These are phyloP conservation scores for Diplodia sapinea DNA, from an alignment of 2,329 filamentous ascomycete genomes.

Conservation along the genomic window DNA sequence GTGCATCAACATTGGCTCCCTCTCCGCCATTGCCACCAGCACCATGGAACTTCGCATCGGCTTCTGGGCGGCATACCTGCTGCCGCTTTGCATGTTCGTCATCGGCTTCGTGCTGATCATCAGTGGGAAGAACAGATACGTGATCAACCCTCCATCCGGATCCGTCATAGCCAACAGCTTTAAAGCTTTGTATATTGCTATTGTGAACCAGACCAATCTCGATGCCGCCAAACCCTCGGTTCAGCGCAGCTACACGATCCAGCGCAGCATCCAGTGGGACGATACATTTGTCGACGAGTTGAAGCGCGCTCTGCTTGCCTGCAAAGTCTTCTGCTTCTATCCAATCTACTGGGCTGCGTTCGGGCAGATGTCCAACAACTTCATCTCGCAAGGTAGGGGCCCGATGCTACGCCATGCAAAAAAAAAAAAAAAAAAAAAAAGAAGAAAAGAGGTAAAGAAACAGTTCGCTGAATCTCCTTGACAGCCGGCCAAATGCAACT, in stretches of 20 bases:
- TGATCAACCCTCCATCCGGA: conserved; percentile 34
- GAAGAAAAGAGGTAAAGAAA: not conserved
- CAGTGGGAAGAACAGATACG: conserved; percentile 36
- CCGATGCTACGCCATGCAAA: too few relatives aligned
- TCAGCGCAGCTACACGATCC: conserved; percentile 43
- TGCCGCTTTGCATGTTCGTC: conserved; percentile 68
- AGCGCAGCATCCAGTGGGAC: conserved; percentile 61
- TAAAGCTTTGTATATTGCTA: conserved; percentile 63
- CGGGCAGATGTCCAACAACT: conserved; percentile 56
- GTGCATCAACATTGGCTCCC: conserved; percentile 73
- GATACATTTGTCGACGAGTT: conserved; percentile 75
- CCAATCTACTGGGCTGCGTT: conserved; percentile 56
- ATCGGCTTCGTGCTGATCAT: conserved; percentile 64
- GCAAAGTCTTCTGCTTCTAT: conserved; percentile 68
- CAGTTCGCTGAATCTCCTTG: not conserved
- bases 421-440: not conserved
- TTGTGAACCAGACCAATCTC: conserved; percentile 55
- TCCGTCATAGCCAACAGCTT: conserved; percentile 51
- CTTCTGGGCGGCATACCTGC: conserved; percentile 69
- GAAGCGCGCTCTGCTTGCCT: conserved; percentile 68
- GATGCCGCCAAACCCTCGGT: conserved; percentile 68
- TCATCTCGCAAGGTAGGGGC: conserved; percentile 51
- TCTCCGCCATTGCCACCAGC: conserved; percentile 69
- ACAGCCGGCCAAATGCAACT: conserved; percentile 54
- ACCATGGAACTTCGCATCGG: conserved; percentile 71